Base-by-base conservation (phyloP, 768 basidiomycete genomes). In the Rhodotorula toruloides region DNA sequence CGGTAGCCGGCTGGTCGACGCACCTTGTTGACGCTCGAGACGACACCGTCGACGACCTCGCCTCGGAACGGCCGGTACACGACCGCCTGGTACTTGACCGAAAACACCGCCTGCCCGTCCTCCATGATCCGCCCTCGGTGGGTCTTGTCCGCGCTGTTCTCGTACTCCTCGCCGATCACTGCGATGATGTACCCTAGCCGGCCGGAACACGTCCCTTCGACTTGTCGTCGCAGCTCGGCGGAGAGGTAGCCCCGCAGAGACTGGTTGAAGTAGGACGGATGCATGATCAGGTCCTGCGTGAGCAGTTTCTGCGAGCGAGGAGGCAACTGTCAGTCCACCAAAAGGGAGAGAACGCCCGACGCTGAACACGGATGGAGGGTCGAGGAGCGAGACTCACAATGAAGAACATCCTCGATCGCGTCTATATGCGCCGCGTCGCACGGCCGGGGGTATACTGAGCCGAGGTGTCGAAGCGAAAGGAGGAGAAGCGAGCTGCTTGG, bases 11-110 rank as follows among this genome's bases (percentile, higher is more conserved):
- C 29, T 27, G 13, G 19, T 36, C 27, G 29, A 61, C 86, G 74
- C 72, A 91, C 94, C 84, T 96, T 96, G 77, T 87, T 93, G 42
- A 99, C 96, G 67, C 90, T 92, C 74, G 87, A 88, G 25, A 99
- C 94, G 6, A 92, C 87, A 1, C 91, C 94, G 77, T 99, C 96
- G 25, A 99, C 89, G 8, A 97, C 94, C 77, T 99, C 94, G 16
- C 92, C 93, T 78, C 97, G 96, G 83, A 98, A 98, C n/a, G 96
- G 96, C 78, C 97, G 93, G 84, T 96, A 97, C 27, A 99, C 94
- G 71, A 99, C 91, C 11, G 96, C 96, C 34, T 88, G 86, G 79
- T 98, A 99, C 60, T 88, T 82, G 29, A 91, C 91, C 70, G 90
- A 83, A 78, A 99, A 99, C 79, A 97, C 91, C 9, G 96, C 96